Base-by-base conservation (phyloP, 2,329 filamentous ascomycete species). In the Fusarium sp. region DNA sequence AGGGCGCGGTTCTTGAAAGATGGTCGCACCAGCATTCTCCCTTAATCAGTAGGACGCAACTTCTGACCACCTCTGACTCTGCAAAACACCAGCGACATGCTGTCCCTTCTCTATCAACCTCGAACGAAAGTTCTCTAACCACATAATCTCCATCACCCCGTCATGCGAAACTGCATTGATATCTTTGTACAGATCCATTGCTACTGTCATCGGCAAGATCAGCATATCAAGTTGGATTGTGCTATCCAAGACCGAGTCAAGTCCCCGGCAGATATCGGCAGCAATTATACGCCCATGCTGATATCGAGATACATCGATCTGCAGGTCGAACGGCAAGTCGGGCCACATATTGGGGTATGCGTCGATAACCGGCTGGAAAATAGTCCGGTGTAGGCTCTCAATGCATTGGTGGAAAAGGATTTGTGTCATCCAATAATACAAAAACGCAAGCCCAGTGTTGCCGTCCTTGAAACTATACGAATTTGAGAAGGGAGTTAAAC, bases 391-490 rank as follows among this genome's bases (percentile, higher is more conserved):
- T 17, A 89, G 75, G 17, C 72, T 71, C 60, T 82, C 81, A 40
- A 88, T 80, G 68, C 81, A 85, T 11, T 81, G 83, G 64, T 84
- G 82, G 46, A 89, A 81, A 14, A 83, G 68, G 28, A 88, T 78
- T 45, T 86, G 81, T 2, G 82, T 75, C 63, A 84, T 81, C 86
- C 86, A 88, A 74, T 87, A 88, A 72, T 86, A 84, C 14, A 87
- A 74, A 65, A 88, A 83, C 45, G 80, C 80, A 33, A 87, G 67
- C 1, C 86, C 83, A 1, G 83, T 80, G 14, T 79, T 69, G 18
- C 79, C 73, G 68, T 85, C 81, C 28, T 77, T 78, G 72, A 88
- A 88, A 13, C 76, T 78, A 63, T 84, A 83, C 3, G 78, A 74
- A 42, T 82, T 81, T 14, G 78, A 73, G 66, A 87, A 87, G 1